Base-by-base conservation (phyloP, 106 monocot genomes). In the Allium sativum region DNA sequence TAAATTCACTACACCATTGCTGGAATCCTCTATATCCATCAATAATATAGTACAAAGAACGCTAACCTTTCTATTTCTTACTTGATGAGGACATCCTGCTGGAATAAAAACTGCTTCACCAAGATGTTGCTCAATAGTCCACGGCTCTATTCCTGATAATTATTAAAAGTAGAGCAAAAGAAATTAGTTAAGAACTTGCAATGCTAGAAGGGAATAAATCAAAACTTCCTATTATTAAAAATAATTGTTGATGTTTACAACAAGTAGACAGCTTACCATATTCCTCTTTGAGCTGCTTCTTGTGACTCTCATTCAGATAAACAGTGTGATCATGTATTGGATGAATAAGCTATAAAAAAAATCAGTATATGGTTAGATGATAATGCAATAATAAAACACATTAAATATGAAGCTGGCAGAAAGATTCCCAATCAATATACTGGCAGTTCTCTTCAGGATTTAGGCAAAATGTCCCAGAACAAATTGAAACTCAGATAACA, bases 321-420 rank as follows among this genome's bases (percentile, higher is more conserved):
- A 81, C 13, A 18, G 81, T 81, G 55, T 81, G 81, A 58, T 81
- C 81, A 53, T 81, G 81, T 40, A 81, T 73, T 45, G 81, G 76
- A 70, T 81, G 81, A 70, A 76, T 14, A 43, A 76, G 72, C 81
- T 81, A 56, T 11, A 73, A 48, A 45, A 19, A 52, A 18, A 13
- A 3, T 11, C 48, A n/a, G 2, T 31, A 31, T 31, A 31, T 31
- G 31, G 5, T 31, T 31, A 31, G 4, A 5, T 31, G 31, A 31
- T 31, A 12, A 9, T 31, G 31, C 31, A 31, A 31, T 31, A 31
- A 31, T 31, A 31, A 31, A 31, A 31, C 31, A 31, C 31, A 31
- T 31, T 2, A 31, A 31, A 31, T 31, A 31, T 31, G 31, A 31
- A n/a, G n/a, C n/a, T n/a, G n/a, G n/a, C n/a, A n/a, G n/a, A n/a